Evolutionary conservation across 2,329 filamentous ascomycete genomes (phyloP).

Genomic region (Aspergillus neoniger): DNA sequence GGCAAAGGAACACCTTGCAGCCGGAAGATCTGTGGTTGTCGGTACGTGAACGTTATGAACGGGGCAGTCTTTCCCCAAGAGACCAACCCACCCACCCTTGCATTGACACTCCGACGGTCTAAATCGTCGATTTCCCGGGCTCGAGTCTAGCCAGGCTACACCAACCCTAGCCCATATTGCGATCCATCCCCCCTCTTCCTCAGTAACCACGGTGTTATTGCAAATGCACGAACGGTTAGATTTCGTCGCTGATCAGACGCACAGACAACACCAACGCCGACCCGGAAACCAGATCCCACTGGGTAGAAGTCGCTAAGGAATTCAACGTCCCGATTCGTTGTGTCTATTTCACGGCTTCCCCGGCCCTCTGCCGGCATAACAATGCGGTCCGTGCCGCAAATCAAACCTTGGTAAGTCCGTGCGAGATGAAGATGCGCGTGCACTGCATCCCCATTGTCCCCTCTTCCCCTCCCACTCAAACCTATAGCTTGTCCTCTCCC

Average conservation of each 20-base stretch:
- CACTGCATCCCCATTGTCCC: not conserved
- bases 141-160: not conserved
- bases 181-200: not conserved
- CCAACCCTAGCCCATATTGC: slow-evolving; percentile 3
- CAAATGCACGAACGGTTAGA: not conserved
- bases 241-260: not conserved
- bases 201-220: not conserved
- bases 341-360: slow-evolving; percentile 75
- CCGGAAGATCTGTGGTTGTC: slow-evolving; percentile 71
- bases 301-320: slow-evolving; percentile 73
- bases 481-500: too few species aligned
- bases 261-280: slow-evolving; percentile 96
- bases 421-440: not conserved
- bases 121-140: slow-evolving; percentile 7
- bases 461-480: not conserved
- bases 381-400: slow-evolving; percentile 75
- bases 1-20: slow-evolving; percentile 65
- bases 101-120: slow-evolving; percentile 19
- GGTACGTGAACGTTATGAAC: slow-evolving; percentile 56
- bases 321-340: slow-evolving; percentile 76
- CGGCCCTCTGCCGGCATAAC: slow-evolving; percentile 78
- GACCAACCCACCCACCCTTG: slow-evolving; percentile 12
- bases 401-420: slow-evolving; percentile 37
- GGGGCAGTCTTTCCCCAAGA: not conserved
- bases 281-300: slow-evolving; percentile 71